These are phyloP conservation scores for Cyphellophora europaea DNA, from an alignment of 2,329 filamentous ascomycete species.

Conservation along the genomic window DNA sequence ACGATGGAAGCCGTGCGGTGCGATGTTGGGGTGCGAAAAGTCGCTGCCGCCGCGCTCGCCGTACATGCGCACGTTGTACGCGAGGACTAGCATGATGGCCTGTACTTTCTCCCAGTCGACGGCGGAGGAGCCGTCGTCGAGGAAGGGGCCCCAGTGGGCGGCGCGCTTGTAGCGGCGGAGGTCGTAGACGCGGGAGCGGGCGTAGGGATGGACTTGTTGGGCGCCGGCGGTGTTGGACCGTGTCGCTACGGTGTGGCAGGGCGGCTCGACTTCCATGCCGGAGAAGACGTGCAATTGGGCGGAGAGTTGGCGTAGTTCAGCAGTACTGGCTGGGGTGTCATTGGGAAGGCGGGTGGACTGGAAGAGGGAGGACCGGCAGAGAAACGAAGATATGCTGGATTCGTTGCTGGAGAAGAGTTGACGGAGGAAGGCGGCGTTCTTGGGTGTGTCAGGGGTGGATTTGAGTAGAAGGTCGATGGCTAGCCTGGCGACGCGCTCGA, in stretches of 20 bases:
- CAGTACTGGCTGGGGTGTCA: constrained; percentile 29
- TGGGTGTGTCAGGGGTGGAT: constrained; percentile 35
- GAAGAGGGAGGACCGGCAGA: constrained; percentile 57
- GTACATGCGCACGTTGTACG: constrained; percentile 50
- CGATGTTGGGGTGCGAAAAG: constrained; percentile 17
- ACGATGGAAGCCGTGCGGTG: too few species aligned
- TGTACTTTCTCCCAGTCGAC: constrained; percentile 78
- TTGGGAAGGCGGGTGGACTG: constrained; percentile 40
- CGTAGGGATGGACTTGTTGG: constrained; percentile 45
- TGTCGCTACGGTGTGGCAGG: constrained; percentile 10
- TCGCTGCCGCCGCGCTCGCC: too few species aligned
- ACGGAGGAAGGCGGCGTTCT: constrained; percentile 29
- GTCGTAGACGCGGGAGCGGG: constrained; percentile 64
- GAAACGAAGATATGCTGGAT: constrained; percentile 47
- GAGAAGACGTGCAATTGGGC: constrained; percentile 63
- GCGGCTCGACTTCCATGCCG: constrained; percentile 47
- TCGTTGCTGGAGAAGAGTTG: constrained; percentile 30
- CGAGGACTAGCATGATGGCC: constrained; percentile 60
- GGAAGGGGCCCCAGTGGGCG: constrained; percentile 64
- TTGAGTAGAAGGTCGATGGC: constrained; percentile 32
- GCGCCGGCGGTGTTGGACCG: constrained; percentile 7
- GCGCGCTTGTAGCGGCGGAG: constrained; percentile 55
- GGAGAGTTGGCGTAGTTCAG: constrained; percentile 49
- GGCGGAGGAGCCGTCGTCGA: constrained; percentile 48
- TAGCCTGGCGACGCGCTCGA: constrained; percentile 17